Percentiles rank a stretch among this genome's conserved stretches.
Evolutionary conservation across 1,284 basidiomycete species (phyloP).

Genomic region (Cryptococcus sp.): DNA sequence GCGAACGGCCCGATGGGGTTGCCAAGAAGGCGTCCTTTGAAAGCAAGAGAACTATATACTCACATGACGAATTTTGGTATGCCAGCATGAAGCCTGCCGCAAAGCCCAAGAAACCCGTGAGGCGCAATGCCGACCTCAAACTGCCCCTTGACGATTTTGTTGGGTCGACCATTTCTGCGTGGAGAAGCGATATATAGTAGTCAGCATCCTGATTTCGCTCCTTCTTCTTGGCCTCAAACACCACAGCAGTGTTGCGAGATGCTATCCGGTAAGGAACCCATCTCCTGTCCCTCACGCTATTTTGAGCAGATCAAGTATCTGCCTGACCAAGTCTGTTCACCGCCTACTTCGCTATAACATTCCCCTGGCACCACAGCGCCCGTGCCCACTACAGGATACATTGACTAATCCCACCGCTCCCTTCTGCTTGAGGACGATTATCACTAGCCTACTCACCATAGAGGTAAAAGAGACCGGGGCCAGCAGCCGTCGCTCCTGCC

Average conservation of each 20-base stretch:
- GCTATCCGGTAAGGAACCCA: no score
- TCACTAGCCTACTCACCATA: slow-evolving; percentile 34
- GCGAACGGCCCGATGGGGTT: not conserved
- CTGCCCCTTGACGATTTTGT: slow-evolving; percentile 16
- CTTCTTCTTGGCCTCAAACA: no score
- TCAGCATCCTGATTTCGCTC: no score
- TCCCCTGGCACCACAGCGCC: no score
- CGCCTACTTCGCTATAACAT: no score
- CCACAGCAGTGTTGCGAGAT: no score
- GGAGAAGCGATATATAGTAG: not conserved
- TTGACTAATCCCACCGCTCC: not conserved
- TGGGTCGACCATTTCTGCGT: slow-evolving; percentile 27
- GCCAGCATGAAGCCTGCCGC: slow-evolving; percentile 89
- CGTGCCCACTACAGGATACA: not conserved
- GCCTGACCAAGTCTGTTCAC: no score
- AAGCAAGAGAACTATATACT: slow-evolving; percentile 45
- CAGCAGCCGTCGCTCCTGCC: slow-evolving; percentile 73
- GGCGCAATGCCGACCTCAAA: slow-evolving; percentile 56
- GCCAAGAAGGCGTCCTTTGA: no score
- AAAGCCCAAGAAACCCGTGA: slow-evolving; percentile 65
- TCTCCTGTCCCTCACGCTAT: no score
- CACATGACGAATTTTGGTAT: slow-evolving; percentile 85
- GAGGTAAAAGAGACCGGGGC: slow-evolving; percentile 38
- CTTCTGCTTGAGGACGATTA: no score
- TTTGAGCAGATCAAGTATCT: no score